Conservation (phyloP, 2,329 filamentous ascomycete species). For the Calonectria crousiana region DNA sequence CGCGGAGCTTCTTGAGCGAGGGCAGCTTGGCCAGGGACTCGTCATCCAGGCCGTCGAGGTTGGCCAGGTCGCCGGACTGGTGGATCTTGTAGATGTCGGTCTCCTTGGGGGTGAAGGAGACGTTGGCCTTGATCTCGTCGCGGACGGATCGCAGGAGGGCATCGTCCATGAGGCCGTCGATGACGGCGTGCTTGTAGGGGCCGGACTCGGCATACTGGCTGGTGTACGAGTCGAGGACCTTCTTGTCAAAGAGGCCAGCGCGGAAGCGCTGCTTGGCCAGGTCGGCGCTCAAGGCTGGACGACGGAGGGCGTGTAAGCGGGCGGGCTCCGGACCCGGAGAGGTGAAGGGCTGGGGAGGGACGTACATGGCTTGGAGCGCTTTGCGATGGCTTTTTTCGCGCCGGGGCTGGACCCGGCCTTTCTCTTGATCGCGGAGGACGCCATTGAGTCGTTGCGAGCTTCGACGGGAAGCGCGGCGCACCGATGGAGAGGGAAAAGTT, state of each 20-base stretch:
- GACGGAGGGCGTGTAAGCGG: slow-evolving; percentile 28
- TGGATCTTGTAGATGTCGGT: slow-evolving; percentile 99
- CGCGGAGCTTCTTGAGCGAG: slow-evolving; percentile 89
- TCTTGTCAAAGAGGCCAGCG: slow-evolving; percentile 72
- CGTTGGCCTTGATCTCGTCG: slow-evolving; percentile 87
- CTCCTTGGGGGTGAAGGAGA: slow-evolving; percentile 97
- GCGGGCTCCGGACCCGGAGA: slow-evolving; percentile 20
- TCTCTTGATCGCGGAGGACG: slow-evolving; percentile 64
- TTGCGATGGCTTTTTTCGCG: slow-evolving; percentile 60
- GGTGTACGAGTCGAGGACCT: slow-evolving; percentile 70
- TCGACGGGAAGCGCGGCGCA: slow-evolving; percentile 19
- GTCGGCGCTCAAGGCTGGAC: slow-evolving; percentile 58
- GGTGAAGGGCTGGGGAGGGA: slow-evolving; percentile 19
- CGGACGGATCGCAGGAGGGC: slow-evolving; percentile 87
- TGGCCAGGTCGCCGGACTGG: slow-evolving; percentile 97
- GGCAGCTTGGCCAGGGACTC: slow-evolving; percentile 87
- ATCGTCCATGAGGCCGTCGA: slow-evolving; percentile 83
- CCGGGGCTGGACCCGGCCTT: slow-evolving; percentile 64
- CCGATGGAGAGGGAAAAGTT: slow-evolving; percentile 12
- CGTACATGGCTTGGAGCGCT: slow-evolving; percentile 66
- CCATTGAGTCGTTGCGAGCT: slow-evolving; percentile 35
- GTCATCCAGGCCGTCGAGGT: slow-evolving; percentile 93
- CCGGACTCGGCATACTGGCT: slow-evolving; percentile 72
- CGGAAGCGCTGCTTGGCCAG: slow-evolving; percentile 72
- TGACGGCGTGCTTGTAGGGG: slow-evolving; percentile 94